Evolutionary conservation across 139 green algal species (phyloP), one percentile per base, ranked within the genome.

Genomic region (Chlorella sp.): DNA sequence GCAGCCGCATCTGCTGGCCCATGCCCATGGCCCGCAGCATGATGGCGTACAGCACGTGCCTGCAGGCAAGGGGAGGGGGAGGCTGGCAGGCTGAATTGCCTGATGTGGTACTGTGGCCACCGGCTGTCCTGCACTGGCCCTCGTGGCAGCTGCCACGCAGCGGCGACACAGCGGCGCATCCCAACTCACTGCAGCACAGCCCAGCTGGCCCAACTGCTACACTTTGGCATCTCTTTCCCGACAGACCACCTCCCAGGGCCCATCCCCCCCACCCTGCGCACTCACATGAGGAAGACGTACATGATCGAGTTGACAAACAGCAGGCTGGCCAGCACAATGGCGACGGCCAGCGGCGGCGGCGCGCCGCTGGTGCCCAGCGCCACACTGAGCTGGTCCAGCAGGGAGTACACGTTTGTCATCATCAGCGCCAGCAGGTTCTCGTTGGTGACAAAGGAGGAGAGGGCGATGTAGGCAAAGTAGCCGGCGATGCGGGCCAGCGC

Each of bases 391-490:
- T 95, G 89, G 83, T 97, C 94, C 84, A 98, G 89, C 83, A 96
- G 82, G 51, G 89, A 83, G 84, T 95, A 92, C 3, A 95, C 87
- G 75, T 96, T 96, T 51, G 67, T 88, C 26, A 96, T 75, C 81
- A 96, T 81, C 18, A 97, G 80, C 26, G 86, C 80, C 55, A 95
- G 92, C 76, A 97, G 83, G 90, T 97, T 95, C 65, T 97, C 94
- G 73, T 95, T 95, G 72, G 95, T 94, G 13, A 90, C 93, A 56
- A 91, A 89, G 34, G 81, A 93, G 18, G 91, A 90, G 32, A 96
- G 73, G 28, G 85, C 64, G 16, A 98, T 78, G 86, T 95, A 95
- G 30, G 81, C 85, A 34, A 95, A 30, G 75, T 93, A 91, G 3
- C 94, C 94, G 0, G 39, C 57, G 79, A 96, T 90, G 64, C 94